Percentiles rank a stretch among this genome's conserved stretches.
Evolutionary conservation across 129 eudicot species (phyloP).

Genomic region (Arctium minus): DNA sequence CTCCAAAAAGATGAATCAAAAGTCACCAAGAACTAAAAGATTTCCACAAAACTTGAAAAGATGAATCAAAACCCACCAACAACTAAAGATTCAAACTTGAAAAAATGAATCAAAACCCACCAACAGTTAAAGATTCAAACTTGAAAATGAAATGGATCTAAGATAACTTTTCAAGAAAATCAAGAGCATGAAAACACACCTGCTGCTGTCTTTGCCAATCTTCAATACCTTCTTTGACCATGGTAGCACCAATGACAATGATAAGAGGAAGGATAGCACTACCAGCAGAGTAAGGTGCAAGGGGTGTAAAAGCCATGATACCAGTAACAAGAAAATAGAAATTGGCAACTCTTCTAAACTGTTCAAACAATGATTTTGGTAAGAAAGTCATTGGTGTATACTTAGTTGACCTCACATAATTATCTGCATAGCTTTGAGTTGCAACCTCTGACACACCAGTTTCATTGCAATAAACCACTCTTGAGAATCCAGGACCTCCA

Average conservation of each 20-base stretch:
- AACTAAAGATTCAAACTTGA: slow-evolving; percentile 1
- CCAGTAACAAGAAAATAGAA: slow-evolving; percentile 86
- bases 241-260: slow-evolving; percentile 82
- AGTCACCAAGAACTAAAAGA: slow-evolving; percentile 11
- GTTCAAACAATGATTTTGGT: slow-evolving; percentile 92
- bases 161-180: not conserved
- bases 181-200: slow-evolving; percentile 36
- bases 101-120: not conserved
- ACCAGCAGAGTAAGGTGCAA: slow-evolving; percentile 81
- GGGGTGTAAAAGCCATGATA: slow-evolving; percentile 59
- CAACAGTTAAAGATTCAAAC: slow-evolving; percentile 13
- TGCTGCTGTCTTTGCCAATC: slow-evolving; percentile 76
- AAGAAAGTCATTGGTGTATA: slow-evolving; percentile 69
- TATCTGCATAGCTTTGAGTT: slow-evolving; percentile 41
- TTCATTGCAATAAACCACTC: slow-evolving; percentile 79
- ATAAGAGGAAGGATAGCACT: slow-evolving; percentile 76
- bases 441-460: slow-evolving; percentile 45
- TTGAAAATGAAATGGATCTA: slow-evolving; percentile 12
- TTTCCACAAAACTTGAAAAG: not conserved
- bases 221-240: slow-evolving; percentile 90
- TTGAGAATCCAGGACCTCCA: slow-evolving; percentile 87
- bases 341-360: slow-evolving; percentile 96
- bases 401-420: slow-evolving; percentile 85
- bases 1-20: not conserved
- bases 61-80: slow-evolving; percentile 16